Evolutionary conservation across 352 stramenopile genomes (phyloP), one percentile per base, ranked within the genome.

Genomic region (Aphanomyces cochlioides): DNA sequence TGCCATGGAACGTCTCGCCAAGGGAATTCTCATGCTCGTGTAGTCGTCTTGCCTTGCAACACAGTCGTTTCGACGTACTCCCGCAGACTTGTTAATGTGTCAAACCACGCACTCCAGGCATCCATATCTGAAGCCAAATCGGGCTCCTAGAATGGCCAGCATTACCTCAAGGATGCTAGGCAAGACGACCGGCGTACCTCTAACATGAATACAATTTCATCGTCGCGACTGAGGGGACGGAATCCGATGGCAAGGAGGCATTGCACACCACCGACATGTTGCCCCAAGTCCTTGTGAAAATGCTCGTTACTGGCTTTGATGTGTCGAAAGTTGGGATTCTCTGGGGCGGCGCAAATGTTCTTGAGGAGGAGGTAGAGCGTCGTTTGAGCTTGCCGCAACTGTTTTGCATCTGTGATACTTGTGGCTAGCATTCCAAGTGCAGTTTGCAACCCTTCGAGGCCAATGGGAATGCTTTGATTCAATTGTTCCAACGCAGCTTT

Each of bases 41-140:
- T 61, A 61, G 36, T 19, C 13, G 45, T 53, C n/a, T 53, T 15
- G 45, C 45, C 45, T 45, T 45, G n/a, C 38, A 39, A 8, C 28
- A 19, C 28, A 2, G 36, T 15, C 12, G 34, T 43, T 28, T 73
- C 67, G 10, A 73, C 38, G 19, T 53, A 72, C 37, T 74, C 77
- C 64, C 82, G 81, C 79, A 92, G 83, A 39, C 77, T 80, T 67
- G 87, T 91, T 12, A 95, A 72, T 17, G 73, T 75, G 43, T 93
- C 84, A 70, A 93, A 95, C 87, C 87, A 95, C 40, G 75, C 70
- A 67, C 83, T 95, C 87, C 87, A 95, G 12, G 74, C 76, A 67
- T 95, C 83, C 21, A 95, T 71, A 73, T 95, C 87, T 61, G 79
- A 75, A 5, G 77, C 80, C 63, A 95, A 69, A 60, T 95, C 80